Base-by-base conservation (phyloP, 202 grass and related monocot species). In the Schoenoplectus triqueter region DNA sequence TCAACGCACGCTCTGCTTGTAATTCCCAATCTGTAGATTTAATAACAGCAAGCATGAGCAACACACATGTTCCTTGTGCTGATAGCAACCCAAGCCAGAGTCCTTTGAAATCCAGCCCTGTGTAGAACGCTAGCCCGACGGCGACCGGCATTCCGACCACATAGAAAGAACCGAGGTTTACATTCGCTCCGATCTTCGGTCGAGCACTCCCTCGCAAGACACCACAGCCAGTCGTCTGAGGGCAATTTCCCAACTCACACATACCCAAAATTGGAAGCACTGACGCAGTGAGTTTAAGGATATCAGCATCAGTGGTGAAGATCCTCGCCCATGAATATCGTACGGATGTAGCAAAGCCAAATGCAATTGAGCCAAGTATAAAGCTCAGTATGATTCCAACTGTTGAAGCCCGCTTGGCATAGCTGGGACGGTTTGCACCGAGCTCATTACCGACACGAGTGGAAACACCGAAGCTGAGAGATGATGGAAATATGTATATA, bases 401-500 rank as follows among this genome's bases (percentile, higher is more conserved):
- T 10, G 60, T 85, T 61, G 95, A 87, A 0, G 89, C 90, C 7
- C 84, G 82, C 49, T 45, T 80, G 3, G 95, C 95, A 18, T 78
- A 89, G 18, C 55, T 80, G 0, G 92, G 89, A 1, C 88, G 88
- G 91, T 90, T 91, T 2, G 95, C 95, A 45, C 95, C 95, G 18
- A 97, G 90, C 83, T 97, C 95, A 82, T 97, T 97, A 70, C 92
- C 85, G 66, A 97, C 90, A 84, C 95, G 90, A 10, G 95, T 97
- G 1, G 95, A 97, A 14, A 97, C 92, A 68, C 95, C 90, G 45
- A 90, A 88, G 86, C 95, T 81, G 4, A 97, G 92, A 57, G 95
- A 97, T 48, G 95, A 97, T 1, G 95, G 95, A 80, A 97, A 97
- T 77, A 97, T 97, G 89, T 97, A 97, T 78, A 97, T 94, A 67